Evolutionary conservation across 2,329 filamentous ascomycete species (phyloP).

Genomic region (Gnomoniopsis sp.): DNA sequence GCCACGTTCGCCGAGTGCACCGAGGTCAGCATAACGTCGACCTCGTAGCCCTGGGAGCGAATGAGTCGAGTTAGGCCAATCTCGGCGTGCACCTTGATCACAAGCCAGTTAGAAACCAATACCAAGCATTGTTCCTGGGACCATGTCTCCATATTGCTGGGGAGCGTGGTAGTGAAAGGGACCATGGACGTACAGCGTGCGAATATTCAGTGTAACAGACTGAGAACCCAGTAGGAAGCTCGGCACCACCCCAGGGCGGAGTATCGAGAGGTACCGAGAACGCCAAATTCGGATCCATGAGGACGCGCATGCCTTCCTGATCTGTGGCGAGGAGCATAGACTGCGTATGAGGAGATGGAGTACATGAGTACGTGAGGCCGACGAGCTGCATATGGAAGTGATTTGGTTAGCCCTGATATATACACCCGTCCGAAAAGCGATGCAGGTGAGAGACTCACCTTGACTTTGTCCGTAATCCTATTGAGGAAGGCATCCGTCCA

Average conservation of each 20-base stretch:
- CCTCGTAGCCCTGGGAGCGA: slow-evolving; percentile 26
- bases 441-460: slow-evolving; percentile 20
- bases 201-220: slow-evolving; percentile 4
- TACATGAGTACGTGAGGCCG: slow-evolving; percentile 31
- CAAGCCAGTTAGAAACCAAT: background rate
- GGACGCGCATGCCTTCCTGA: slow-evolving; percentile 26
- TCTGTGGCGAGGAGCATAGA: slow-evolving; percentile 34
- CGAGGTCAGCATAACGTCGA: slow-evolving; percentile 29
- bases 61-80: slow-evolving; percentile 25
- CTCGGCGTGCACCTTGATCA: slow-evolving; percentile 22
- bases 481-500: slow-evolving; percentile 31
- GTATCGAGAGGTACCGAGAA: slow-evolving; percentile 17
- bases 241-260: slow-evolving; percentile 18
- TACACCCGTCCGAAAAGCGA: background rate
- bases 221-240: slow-evolving; percentile 20
- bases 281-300: slow-evolving; percentile 26
- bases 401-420: slow-evolving; percentile 27
- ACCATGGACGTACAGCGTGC: background rate
- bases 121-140: no score
- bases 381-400: slow-evolving; percentile 29
- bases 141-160: background rate
- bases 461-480: slow-evolving; percentile 26
- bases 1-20: slow-evolving; percentile 17
- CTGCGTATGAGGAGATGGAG: slow-evolving; percentile 28
- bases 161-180: background rate